These are phyloP conservation scores for Triadica sebifera DNA, from an alignment of 345 rosid species.

Conservation along the genomic window DNA sequence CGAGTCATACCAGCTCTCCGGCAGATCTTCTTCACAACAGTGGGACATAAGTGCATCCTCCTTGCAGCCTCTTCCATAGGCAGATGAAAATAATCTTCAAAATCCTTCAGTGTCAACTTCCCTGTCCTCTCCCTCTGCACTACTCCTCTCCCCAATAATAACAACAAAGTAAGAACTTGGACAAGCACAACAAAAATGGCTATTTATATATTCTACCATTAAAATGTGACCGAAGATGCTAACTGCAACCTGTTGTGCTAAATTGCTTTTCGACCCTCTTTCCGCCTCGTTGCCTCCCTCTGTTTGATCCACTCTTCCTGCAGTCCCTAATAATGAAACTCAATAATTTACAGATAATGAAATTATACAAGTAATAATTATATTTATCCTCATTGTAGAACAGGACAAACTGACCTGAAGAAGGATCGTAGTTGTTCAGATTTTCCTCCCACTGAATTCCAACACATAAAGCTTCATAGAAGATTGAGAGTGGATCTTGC, in stretches of 20 bases:
- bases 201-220: background rate
- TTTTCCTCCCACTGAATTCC: conserved; percentile 31
- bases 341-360: too few species aligned
- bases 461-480: conserved; percentile 42
- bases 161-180: too few species aligned
- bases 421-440: conserved; percentile 13
- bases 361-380: too few species aligned
- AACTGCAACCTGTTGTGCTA: conserved; percentile 40
- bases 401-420: conserved; percentile 22
- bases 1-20: conserved; percentile 34
- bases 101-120: conserved; percentile 37
- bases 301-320: background rate
- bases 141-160: conserved; percentile 6
- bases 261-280: conserved; percentile 13
- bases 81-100: conserved; percentile 43
- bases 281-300: conserved; percentile 20
- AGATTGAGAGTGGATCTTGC: conserved; percentile 48
- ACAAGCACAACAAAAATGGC: too few species aligned
- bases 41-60: conserved; percentile 46
- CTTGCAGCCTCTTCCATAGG: conserved; percentile 52
- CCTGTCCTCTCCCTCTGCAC: conserved; percentile 60
- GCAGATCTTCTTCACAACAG: conserved; percentile 60
- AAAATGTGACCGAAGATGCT: background rate
- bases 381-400: too few species aligned
- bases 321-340: background rate